Percentiles rank a stretch among this genome's conserved stretches.
phyloP scores from a whole-genome alignment of 2,329 filamentous ascomycete genomes.

The Blastomyces parvus region DNA sequence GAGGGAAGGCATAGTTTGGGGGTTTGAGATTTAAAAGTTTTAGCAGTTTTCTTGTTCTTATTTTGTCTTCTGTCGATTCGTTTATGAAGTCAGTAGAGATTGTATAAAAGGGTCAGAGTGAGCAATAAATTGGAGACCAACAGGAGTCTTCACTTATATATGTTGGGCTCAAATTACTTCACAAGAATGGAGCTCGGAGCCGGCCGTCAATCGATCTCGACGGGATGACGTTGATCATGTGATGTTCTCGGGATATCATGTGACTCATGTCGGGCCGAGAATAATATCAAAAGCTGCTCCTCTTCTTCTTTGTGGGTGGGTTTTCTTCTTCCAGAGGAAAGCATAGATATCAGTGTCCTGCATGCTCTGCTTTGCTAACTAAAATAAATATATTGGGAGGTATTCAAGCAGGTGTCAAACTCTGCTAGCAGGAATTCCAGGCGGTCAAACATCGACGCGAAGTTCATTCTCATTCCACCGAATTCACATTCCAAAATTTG shows the following conservation, averaged over 20 bases:
- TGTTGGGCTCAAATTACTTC: background rate
- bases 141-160: background rate
- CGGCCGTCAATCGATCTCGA: background rate
- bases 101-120: background rate
- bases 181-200: background rate
- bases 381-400: background rate
- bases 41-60: background rate
- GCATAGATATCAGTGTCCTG: background rate
- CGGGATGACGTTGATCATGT: conserved; percentile 2
- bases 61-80: background rate
- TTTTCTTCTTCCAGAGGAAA: background rate
- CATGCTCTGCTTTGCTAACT: background rate
- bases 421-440: background rate
- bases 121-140: background rate
- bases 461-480: background rate
- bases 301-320: too few species aligned
- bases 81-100: background rate
- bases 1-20: conserved; percentile 10
- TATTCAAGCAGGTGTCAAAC: background rate
- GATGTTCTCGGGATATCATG: background rate
- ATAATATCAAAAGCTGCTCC: background rate
- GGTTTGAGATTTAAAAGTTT: background rate
- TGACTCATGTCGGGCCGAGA: background rate
- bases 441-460: background rate
- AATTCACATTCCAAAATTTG: background rate